Evolutionary conservation across 176 grass and related monocot genomes (phyloP), one percentile per base, ranked within the genome.

Genomic region (Lolium rigidum): DNA sequence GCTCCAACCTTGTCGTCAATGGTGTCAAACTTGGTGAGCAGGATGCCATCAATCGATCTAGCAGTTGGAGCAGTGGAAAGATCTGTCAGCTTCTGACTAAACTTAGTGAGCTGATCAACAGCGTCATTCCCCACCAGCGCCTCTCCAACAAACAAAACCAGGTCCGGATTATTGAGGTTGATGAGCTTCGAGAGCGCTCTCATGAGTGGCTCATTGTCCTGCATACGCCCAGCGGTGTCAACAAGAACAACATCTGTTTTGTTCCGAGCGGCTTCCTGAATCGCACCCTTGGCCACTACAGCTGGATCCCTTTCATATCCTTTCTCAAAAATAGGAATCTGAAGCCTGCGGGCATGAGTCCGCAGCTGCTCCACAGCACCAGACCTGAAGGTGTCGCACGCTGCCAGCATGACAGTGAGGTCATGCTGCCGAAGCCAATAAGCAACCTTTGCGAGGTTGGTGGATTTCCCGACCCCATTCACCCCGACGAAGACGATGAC

Each of bases 401-500:
- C 95, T 87, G 95, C 93, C 28, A 98, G 84, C 62, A 86, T 98
- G 62, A 98, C 95, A 88, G 85, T 98, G 37, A 95, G 76, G 83
- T 98, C 81, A 90, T 98, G 95, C 86, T 98, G 93, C 55, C 86
- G 86, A 83, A 98, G 93, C 95, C 95, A 98, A 71, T 98, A 98
- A 38, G 95, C 93, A 83, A 98, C 95, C 93, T 98, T 74, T 28
- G 87, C 76, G 1, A 58, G 38, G 4, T 47, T 54, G 18, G 71
- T 74, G 13, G 71, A 74, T 26, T 74, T 74, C 21, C 71, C 71
- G 7, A 74, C 71, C 71, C 71, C 71, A 17, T 74, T 74, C 46
- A 74, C 46, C 44, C 71, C 71, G 3, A 74, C 71, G 3, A 74
- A 51, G 46, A 74, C 71, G 13, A 74, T 74, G 71, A 74, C 71